phyloP scores from a whole-genome alignment of 495 filamentous ascomycete genomes.

The Penicillium steckii region DNA sequence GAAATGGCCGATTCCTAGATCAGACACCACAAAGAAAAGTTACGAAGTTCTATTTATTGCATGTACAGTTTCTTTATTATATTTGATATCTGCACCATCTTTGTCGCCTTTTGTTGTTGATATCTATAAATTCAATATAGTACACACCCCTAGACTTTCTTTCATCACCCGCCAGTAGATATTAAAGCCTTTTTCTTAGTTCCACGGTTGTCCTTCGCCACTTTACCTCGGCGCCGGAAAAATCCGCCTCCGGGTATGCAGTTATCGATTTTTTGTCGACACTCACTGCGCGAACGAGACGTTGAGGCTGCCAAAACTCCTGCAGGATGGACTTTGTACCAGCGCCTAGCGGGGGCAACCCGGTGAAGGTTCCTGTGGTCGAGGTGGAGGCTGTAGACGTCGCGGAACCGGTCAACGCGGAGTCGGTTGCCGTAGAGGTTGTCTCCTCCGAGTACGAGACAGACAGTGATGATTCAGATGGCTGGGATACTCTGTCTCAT shows the following conservation, averaged over 20 bases:
- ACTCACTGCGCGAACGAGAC: conserved; percentile 35
- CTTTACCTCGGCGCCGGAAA: conserved; percentile 33
- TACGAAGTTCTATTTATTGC: background rate
- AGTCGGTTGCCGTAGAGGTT: conserved; percentile 25
- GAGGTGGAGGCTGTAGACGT: conserved; percentile 46
- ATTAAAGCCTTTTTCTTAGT: background rate
- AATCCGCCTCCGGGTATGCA: conserved; percentile 32
- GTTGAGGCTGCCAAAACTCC: conserved; percentile 34
- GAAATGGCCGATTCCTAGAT: conserved; percentile 49
- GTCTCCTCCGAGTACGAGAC: conserved; percentile 49
- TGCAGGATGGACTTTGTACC: conserved; percentile 45
- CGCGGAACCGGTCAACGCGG: conserved; percentile 26
- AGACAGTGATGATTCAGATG: conserved; percentile 61
- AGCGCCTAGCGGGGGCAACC: conserved; percentile 37
- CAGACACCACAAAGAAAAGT: conserved; percentile 7
- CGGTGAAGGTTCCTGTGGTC: conserved; percentile 44
- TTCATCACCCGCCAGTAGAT: background rate
- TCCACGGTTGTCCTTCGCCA: conserved; percentile 16
- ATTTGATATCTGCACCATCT: background rate
- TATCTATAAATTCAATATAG: conserved; percentile 27
- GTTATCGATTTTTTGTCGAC: conserved; percentile 30
- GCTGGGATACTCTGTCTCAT: conserved; percentile 66
- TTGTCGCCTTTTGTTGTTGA: conserved; percentile 25
- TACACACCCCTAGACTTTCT: conserved; percentile 6
- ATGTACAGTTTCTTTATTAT: conserved; percentile 25